Evolutionary conservation across 106 monocot genomes (phyloP).

Genomic region (Gastrodia elata): DNA sequence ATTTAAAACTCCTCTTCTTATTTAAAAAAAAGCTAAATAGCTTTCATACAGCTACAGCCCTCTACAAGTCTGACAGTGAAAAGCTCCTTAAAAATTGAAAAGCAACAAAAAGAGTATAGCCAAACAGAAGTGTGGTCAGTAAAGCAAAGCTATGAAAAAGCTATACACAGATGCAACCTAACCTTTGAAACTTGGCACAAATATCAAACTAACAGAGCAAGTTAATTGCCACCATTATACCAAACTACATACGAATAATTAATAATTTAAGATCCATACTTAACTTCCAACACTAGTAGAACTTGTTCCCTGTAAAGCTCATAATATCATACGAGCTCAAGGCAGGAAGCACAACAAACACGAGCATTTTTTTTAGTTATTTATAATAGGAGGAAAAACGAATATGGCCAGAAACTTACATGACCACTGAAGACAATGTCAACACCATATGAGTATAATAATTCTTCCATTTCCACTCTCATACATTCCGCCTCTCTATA

Average conservation of each 20-base stretch:
- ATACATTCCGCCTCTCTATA: constrained; percentile 90
- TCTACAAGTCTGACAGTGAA: too few species aligned
- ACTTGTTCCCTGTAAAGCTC: background rate
- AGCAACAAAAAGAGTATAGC: too few species aligned
- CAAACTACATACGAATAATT: background rate
- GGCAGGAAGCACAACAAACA: background rate
- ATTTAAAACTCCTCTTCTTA: too few species aligned
- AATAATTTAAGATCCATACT: background rate
- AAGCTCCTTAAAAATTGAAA: too few species aligned
- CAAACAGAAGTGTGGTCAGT: too few species aligned
- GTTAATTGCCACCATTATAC: background rate
- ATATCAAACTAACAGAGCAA: too few species aligned
- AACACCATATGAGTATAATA: constrained; percentile 63
- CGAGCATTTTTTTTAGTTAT: too few species aligned
- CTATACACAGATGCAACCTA: background rate
- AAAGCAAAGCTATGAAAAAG: background rate
- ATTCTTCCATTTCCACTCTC: constrained; percentile 88
- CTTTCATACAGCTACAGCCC: too few species aligned
- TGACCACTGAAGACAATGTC: constrained; percentile 83
- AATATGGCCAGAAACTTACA: constrained; percentile 32
- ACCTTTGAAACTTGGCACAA: background rate
- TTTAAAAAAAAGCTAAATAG: too few species aligned
- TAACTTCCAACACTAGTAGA: background rate
- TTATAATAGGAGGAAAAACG: too few species aligned
- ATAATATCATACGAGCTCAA: background rate